Evolutionary conservation across 2,329 filamentous ascomycete species (phyloP), one percentile per base, ranked within the genome.

Genomic region (Neofusicoccum laricinum): DNA sequence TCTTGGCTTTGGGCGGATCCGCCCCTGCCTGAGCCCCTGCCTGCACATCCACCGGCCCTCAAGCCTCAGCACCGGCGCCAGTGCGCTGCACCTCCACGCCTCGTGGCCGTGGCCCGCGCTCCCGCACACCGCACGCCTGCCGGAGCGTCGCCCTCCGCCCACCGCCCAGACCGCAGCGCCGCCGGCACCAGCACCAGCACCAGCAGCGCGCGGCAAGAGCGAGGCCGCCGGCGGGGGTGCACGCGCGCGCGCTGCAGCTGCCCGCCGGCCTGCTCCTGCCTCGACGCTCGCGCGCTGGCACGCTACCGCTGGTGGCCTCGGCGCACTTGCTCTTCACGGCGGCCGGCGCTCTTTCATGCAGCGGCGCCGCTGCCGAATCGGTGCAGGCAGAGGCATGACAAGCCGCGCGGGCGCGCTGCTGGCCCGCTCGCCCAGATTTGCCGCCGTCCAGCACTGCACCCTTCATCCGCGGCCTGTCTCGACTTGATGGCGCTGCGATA

Each of bases 401-500:
- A 7, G 40, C 12, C 36, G 40, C 38, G 21, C 38, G 38, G 38
- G 38, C 53, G 15, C 38, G 30, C 15, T 32, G 21, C 21, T 43
- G 38, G 53, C 40, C 53, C 53, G 38, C 38, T 6, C 53, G 32
- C 53, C 53, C 53, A 58, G 38, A 55, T 55, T 55, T 45, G 53
- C 53, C 40, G 53, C 53, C 53, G 38, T 58, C 40, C 38, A 57
- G 46, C 59, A 51, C 59, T 34, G 46, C 32, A 43, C 48, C 59
- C 46, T 62, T 51, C 34, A 53, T 45, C 59, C 46, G 38, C 36
- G 34, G 19, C 34, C 59, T 53, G 61, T 63, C 61, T 63, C 61
- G 61, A 45, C 48, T 63, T 63, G 61, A 63, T 53, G 49, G 59
- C 50, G 50, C 36, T 38, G 51, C 38, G 51, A 57, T 57, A 43